phyloP scores from a whole-genome alignment of 2,329 filamentous ascomycete genomes.

The Cordyceps cateniannulata region DNA sequence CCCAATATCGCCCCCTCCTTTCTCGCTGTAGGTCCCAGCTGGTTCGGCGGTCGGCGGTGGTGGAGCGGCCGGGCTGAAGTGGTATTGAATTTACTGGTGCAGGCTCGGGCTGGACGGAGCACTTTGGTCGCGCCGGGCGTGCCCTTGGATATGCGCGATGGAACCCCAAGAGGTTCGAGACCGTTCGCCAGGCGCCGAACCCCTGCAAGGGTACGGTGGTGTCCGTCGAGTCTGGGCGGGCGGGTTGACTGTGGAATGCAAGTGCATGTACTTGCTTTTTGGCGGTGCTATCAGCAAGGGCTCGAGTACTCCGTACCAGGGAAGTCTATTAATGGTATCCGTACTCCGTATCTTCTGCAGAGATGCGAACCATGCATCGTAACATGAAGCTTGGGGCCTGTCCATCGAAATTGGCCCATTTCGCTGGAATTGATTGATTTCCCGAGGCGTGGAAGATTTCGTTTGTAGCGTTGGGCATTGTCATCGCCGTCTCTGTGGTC shows the following conservation, averaged over 20 bases:
- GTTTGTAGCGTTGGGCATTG: background rate
- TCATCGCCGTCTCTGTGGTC: background rate
- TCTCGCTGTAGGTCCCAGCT: background rate
- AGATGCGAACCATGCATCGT: background rate
- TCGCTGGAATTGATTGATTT: background rate
- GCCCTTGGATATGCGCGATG: background rate
- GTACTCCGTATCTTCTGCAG: background rate
- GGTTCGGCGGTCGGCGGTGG: background rate
- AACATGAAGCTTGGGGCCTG: background rate
- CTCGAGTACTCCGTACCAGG: background rate
- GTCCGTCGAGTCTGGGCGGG: background rate
- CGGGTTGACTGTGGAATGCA: background rate
- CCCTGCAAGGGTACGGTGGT: background rate
- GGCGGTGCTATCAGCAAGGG: background rate
- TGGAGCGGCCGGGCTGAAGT: background rate
- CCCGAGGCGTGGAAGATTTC: background rate
- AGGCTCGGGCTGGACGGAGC: background rate
- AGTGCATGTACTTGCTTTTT: background rate
- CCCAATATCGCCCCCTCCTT: background rate
- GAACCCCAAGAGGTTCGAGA: constrained; percentile 1
- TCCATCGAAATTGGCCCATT: constrained; percentile 4
- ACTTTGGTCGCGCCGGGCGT: background rate
- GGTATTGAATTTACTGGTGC: background rate
- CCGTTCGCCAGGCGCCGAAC: constrained; percentile 7
- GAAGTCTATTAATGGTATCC: background rate